Conservation (phyloP, 495 filamentous ascomycete species). For the Penicillium malachiteum region DNA sequence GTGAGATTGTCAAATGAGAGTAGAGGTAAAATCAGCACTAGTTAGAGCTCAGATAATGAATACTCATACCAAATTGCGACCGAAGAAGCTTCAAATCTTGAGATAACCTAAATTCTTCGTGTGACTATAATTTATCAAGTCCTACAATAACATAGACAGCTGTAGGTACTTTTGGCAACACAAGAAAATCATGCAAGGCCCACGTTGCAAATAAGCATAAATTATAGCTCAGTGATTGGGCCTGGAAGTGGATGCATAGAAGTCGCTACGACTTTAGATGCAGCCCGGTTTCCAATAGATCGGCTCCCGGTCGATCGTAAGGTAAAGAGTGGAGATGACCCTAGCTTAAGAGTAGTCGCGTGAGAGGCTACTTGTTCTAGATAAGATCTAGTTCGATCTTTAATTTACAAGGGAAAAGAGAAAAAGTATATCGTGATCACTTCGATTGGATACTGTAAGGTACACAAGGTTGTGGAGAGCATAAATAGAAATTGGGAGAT, state of each 20-base stretch:
- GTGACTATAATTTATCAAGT: background rate
- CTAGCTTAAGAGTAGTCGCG: background rate
- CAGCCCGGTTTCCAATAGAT: background rate
- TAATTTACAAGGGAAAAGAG: background rate
- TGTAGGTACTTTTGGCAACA: too few relatives aligned
- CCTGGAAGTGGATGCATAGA: background rate
- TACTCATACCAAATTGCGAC: too few relatives aligned
- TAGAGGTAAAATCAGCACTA: too few relatives aligned
- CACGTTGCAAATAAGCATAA: background rate
- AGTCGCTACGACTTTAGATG: background rate
- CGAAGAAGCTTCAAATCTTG: background rate
- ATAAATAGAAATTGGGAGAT: background rate
- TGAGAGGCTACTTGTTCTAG: background rate
- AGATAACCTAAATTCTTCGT: background rate
- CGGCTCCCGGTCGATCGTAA: background rate
- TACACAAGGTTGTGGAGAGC: constrained; percentile 6
- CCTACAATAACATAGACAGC: background rate
- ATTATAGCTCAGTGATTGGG: background rate
- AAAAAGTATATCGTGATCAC: background rate
- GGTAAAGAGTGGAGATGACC: background rate
- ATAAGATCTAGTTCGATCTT: background rate
- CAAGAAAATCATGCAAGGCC: background rate
- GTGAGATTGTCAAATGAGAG: too few relatives aligned
- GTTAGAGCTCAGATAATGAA: too few relatives aligned
- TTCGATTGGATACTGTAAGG: background rate